Evolutionary conservation across 2,329 filamentous ascomycete genomes (phyloP).

Genomic region (Teratosphaeria epicoccoides): DNA sequence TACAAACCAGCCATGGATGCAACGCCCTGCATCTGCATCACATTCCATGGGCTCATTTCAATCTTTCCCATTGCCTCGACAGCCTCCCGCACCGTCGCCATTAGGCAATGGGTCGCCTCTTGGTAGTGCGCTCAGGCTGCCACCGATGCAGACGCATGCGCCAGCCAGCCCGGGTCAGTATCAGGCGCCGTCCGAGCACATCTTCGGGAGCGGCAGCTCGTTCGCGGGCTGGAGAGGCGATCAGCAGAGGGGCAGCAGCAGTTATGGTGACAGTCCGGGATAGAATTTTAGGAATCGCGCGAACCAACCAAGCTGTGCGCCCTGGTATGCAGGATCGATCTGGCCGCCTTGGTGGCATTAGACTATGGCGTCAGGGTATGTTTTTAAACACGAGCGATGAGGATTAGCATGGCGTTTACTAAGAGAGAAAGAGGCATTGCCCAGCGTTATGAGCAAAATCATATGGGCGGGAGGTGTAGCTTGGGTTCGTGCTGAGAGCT

Average conservation of each 20-base stretch:
- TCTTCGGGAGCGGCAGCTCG: not conserved
- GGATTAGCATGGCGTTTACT: not conserved
- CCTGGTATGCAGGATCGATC: not conserved
- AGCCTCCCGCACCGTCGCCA: constrained; percentile 8
- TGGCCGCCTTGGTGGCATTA: not conserved
- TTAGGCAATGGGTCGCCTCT: constrained; percentile 1
- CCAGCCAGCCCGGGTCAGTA: not conserved
- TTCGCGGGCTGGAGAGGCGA: not conserved
- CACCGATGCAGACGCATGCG: constrained; percentile 7
- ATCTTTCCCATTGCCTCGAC: constrained; percentile 2
- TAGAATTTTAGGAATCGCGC: not conserved
- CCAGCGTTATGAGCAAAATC: too few species aligned
- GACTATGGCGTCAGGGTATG: not conserved
- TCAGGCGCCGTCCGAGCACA: not conserved
- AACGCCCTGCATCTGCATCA: not conserved
- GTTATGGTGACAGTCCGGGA: constrained; percentile 3
- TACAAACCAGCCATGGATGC: not conserved
- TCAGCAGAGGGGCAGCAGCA: constrained; percentile 1
- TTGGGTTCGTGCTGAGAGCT: too few species aligned
- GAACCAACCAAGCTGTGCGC: not conserved
- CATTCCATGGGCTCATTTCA: not conserved
- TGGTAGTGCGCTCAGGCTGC: constrained; percentile 4
- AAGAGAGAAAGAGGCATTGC: too few species aligned
- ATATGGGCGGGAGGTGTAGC: too few species aligned
- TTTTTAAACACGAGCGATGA: not conserved